Base-by-base conservation (phyloP, 75 land plant species). In the Cryptomeria japonica region DNA sequence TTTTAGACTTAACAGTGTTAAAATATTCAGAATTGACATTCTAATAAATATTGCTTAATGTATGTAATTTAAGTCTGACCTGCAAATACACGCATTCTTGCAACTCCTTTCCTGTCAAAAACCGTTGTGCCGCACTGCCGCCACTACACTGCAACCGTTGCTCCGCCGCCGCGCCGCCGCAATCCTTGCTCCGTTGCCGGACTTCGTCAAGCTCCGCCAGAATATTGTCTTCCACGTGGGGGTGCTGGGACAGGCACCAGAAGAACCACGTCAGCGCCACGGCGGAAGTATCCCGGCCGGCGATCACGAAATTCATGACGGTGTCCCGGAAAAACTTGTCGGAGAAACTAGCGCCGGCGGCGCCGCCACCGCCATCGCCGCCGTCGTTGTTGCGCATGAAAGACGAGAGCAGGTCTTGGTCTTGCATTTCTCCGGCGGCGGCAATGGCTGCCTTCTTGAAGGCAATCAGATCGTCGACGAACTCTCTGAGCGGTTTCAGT, bases 261-360 rank as follows among this genome's bases (percentile, higher is more conserved):
- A 91, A 91, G 80, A 91, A 91, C 92, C 92, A 91, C 3, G 88
- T 86, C 39, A 91, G 80, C 11, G 85, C 90, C 32, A 90, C 86
- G 32, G 87, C 83, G 28, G 91, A 42, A 34, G 92, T 90, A 49
- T 91, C 92, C n/a, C 92, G 84, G 0, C 92, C 92, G 0, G 92
- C 92, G 8, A 91, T 39, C 18, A 91, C 44, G 87, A 91, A 90
- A 78, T 85, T 91, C 15, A 87, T 61, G 19, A 49, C 46, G 4
- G 87, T 73, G 78, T 87, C 92, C 10, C 92, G 79, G 32, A 91
- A 37, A 77, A 90, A 90, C 70, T 64, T 64, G n/a, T 64, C 70
- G 32, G 46, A 34, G 11, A 87, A 91, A 22, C 3, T 12, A 36
- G 1, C 8, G 34, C 38, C 25, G 16, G n/a, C n/a, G n/a, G n/a